Percentiles rank a stretch among this genome's conserved stretches.
phyloP scores from a whole-genome alignment of 805 yeast species.

The Debaryomyces hansenii region DNA sequence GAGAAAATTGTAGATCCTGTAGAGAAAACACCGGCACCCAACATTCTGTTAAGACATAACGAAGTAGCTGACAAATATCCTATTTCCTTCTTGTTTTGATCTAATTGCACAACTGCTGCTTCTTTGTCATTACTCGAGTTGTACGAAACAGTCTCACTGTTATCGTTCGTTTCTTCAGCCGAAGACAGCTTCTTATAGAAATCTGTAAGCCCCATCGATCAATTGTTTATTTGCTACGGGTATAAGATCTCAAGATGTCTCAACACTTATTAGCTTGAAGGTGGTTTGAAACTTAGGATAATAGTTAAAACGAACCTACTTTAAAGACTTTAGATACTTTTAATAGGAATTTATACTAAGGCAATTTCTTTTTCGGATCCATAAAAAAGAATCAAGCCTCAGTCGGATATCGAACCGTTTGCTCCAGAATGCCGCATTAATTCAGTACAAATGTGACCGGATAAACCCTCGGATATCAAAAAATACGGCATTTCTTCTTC shows the following conservation, averaged over 20 bases:
- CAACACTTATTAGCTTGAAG: no score
- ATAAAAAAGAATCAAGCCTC: no score
- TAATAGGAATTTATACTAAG: no score
- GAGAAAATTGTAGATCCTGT: slow-evolving; percentile 64
- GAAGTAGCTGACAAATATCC: slow-evolving; percentile 47
- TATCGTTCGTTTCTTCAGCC: slow-evolving; percentile 1
- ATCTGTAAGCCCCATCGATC: slow-evolving; percentile 2
- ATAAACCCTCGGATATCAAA: no score
- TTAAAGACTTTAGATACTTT: no score
- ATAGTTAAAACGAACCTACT: no score
- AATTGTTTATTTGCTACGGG: not conserved
- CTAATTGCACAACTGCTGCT: slow-evolving; percentile 37
- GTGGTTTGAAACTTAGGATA: no score
- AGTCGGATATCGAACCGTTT: no score
- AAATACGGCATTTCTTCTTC: no score
- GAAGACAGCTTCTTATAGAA: not conserved
- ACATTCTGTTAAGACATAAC: slow-evolving; percentile 64
- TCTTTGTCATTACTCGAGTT: slow-evolving; percentile 14
- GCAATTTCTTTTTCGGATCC: no score
- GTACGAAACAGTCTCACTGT: not conserved
- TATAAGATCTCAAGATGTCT: not conserved
- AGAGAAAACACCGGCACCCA: slow-evolving; percentile 74
- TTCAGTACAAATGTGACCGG: no score
- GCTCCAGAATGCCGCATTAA: no score
- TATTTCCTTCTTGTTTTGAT: slow-evolving; percentile 44